Percentiles rank a stretch among this genome's conserved stretches.
Evolutionary conservation across 139 green algal species (phyloP).

Genomic region (Diplosphaera chodatii): DNA sequence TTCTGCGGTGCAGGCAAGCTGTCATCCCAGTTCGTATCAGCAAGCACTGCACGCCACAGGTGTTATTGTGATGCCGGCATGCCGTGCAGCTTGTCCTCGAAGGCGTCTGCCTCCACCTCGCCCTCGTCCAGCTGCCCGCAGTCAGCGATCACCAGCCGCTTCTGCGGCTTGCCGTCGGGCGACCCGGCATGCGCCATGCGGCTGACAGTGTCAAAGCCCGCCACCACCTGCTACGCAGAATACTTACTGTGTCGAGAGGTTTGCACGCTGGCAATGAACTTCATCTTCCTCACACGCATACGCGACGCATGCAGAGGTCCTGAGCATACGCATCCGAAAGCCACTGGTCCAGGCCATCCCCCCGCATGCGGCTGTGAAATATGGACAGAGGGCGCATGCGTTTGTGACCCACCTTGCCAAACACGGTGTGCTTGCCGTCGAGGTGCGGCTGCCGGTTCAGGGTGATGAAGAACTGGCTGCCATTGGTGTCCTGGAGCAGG

Average conservation of each 20-base stretch:
- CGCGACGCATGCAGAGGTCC: no score
- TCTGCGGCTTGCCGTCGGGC: background rate
- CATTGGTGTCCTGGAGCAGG: slow-evolving; percentile 65
- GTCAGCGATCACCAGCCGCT: background rate
- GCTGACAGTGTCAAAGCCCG: background rate
- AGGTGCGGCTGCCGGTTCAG: slow-evolving; percentile 24
- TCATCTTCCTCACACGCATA: no score
- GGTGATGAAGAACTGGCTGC: slow-evolving; percentile 89
- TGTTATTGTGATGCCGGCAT: background rate
- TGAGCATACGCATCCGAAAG: no score
- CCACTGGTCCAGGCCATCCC: no score
- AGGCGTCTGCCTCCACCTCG: background rate
- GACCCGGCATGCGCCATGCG: background rate
- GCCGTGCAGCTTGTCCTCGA: background rate
- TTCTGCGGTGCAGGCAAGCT: no score
- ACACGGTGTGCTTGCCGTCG: slow-evolving; percentile 14
- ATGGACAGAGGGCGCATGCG: no score
- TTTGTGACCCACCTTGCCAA: background rate
- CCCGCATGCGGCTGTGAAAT: no score
- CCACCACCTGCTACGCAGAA: background rate
- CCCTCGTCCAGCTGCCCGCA: background rate
- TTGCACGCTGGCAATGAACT: no score
- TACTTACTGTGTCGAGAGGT: no score
- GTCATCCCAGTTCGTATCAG: no score
- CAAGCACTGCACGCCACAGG: no score